Conservation (phyloP, 306 rosid species). For the Elaeagnus macrophylla region DNA sequence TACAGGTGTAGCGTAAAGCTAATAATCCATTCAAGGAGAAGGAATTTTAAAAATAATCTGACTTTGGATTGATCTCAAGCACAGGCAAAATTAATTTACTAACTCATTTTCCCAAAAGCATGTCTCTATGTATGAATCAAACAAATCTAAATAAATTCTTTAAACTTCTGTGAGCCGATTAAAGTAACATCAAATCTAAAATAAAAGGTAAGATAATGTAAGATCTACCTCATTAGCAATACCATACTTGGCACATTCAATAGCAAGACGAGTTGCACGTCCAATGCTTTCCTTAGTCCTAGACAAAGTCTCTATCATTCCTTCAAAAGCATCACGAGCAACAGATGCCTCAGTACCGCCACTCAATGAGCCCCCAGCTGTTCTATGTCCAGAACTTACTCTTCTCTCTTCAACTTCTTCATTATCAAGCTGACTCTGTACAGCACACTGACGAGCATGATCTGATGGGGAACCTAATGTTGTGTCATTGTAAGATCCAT, state of each 20-base stretch:
- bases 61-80: no score
- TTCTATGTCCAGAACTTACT: constrained; percentile 60
- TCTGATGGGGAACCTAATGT: constrained; percentile 53
- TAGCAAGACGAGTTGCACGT: constrained; percentile 99
- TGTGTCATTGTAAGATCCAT: constrained; percentile 39
- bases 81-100: neutral
- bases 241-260: constrained; percentile 97
- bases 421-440: constrained; percentile 45
- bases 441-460: constrained; percentile 38
- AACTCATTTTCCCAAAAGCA: neutral
- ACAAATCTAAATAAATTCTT: neutral
- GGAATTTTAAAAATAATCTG: no score
- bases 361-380: constrained; percentile 69
- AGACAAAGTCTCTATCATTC: constrained; percentile 99
- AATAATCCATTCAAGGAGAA: no score
- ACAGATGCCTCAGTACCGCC: constrained; percentile 98
- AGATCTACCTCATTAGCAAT: constrained; percentile 85
- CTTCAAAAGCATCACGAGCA: constrained; percentile 99
- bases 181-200: neutral
- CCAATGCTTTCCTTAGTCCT: constrained; percentile 97
- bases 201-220: constrained; percentile 3
- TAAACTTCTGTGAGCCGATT: neutral
- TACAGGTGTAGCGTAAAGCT: no score
- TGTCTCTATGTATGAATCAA: neutral
- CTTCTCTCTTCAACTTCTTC: constrained; percentile 75